Percentiles rank a stretch among this genome's conserved stretches.
These are phyloP conservation scores for Solanum megistacrolobum DNA, from an alignment of 257 asterid genomes.

Conservation along the genomic window DNA sequence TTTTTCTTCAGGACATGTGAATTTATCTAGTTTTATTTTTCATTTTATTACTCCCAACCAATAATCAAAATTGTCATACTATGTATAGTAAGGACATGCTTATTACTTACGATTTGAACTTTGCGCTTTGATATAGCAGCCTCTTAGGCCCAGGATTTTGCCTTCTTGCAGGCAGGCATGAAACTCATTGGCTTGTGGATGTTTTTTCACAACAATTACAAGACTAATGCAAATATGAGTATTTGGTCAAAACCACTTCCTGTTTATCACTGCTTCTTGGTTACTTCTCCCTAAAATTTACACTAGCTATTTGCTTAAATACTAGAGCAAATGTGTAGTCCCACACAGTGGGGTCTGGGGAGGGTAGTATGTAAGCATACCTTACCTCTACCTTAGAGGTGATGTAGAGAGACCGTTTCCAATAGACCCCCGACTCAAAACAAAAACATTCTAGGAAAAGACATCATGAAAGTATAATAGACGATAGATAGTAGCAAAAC, in stretches of 20 bases:
- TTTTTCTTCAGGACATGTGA: not conserved
- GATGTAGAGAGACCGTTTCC: not conserved
- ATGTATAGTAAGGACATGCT: not conserved
- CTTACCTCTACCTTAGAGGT: not conserved
- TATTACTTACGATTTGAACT: not conserved
- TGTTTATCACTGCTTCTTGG: not conserved
- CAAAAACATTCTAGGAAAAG: not conserved
- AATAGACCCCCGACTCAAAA: not conserved
- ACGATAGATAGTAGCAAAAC: not conserved
- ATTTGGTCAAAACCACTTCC: not conserved
- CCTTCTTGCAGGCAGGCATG: not conserved
- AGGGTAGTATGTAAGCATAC: not conserved
- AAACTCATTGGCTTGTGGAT: not conserved
- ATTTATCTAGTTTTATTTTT: not conserved
- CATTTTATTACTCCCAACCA: not conserved
- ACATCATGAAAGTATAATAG: not conserved
- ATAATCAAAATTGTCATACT: not conserved
- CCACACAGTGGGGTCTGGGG: not conserved
- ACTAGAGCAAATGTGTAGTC: not conserved
- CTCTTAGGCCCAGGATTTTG: not conserved
- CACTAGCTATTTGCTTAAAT: not conserved
- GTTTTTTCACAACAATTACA: not conserved
- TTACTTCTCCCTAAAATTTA: not conserved
- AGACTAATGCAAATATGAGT: not conserved
- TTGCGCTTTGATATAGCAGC: not conserved